Percentiles rank a stretch among this genome's conserved stretches.
Conservation (phyloP, 1,139 yeast species). For the Yarrowia galli region DNA sequence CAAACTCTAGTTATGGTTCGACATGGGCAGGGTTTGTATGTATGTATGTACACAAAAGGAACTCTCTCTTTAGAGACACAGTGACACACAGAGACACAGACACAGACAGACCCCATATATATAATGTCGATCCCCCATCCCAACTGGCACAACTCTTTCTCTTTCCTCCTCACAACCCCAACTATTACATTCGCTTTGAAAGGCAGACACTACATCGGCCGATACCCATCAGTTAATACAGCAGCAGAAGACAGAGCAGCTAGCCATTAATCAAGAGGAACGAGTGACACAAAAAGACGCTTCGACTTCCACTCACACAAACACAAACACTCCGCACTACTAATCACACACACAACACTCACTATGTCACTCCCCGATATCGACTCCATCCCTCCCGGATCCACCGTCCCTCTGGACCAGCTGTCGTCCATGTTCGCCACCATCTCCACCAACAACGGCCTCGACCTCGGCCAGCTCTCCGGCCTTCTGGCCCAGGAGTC, state of each 20-base stretch:
- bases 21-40: conserved; percentile 33
- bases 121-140: conserved; percentile 13
- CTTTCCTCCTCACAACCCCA: conserved; percentile 9
- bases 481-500: conserved; percentile 22
- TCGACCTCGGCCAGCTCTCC: conserved; percentile 29
- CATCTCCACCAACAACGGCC: conserved; percentile 34
- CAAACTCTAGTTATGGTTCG: conserved; percentile 24
- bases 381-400: conserved; percentile 36
- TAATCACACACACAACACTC: not conserved
- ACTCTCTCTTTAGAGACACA: not conserved
- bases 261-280: not conserved
- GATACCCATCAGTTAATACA: not conserved
- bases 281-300: no score
- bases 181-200: conserved; percentile 30
- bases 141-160: no score
- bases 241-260: not conserved
- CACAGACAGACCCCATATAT: conserved; percentile 1
- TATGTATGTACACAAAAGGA: conserved; percentile 8
- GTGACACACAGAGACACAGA: not conserved
- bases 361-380: conserved; percentile 29
- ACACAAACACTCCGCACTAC: no score
- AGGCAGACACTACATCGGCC: no score
- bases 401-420: conserved; percentile 38
- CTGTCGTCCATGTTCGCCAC: conserved; percentile 36
- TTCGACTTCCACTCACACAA: not conserved